Percentiles rank a stretch among this genome's conserved stretches.
These are phyloP conservation scores for Fusarium papillatum DNA, from an alignment of 2,329 filamentous ascomycete species.

Conservation along the genomic window DNA sequence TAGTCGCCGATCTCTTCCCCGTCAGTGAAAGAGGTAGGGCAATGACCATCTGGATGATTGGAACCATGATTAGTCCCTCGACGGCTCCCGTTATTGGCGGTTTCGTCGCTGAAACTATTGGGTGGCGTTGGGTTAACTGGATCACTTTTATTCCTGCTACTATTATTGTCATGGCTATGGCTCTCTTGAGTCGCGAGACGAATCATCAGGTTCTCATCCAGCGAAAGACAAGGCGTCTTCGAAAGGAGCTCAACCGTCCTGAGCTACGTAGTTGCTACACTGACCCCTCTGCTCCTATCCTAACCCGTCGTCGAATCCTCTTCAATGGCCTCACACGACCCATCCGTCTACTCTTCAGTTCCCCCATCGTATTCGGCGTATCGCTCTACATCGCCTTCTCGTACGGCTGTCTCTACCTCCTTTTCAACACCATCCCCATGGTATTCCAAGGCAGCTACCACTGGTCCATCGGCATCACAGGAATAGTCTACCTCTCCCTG, in stretches of 20 bases:
- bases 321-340: constrained; percentile 67
- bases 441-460: constrained; percentile 62
- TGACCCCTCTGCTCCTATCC: constrained; percentile 40
- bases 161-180: constrained; percentile 40
- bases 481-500: constrained; percentile 63
- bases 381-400: constrained; percentile 65
- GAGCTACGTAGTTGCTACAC: constrained; percentile 62
- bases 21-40: constrained; percentile 61
- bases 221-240: constrained; percentile 60
- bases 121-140: constrained; percentile 68
- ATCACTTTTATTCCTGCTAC: constrained; percentile 62
- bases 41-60: constrained; percentile 65
- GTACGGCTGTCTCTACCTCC: constrained; percentile 66
- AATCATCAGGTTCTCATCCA: constrained; percentile 62
- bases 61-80: constrained; percentile 70
- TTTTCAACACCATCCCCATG: constrained; percentile 67
- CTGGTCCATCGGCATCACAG: constrained; percentile 60
- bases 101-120: constrained; percentile 62
- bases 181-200: constrained; percentile 54
- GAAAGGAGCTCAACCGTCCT: constrained; percentile 58
- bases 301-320: constrained; percentile 40
- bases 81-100: constrained; percentile 63
- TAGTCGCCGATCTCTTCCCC: constrained; percentile 68
- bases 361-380: constrained; percentile 60
- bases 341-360: constrained; percentile 63